A percentile compares a stretch with the other conserved stretches of the same genome.
phyloP scores from a whole-genome alignment of 2,329 filamentous ascomycete species.

The Penicillium concentricum region DNA sequence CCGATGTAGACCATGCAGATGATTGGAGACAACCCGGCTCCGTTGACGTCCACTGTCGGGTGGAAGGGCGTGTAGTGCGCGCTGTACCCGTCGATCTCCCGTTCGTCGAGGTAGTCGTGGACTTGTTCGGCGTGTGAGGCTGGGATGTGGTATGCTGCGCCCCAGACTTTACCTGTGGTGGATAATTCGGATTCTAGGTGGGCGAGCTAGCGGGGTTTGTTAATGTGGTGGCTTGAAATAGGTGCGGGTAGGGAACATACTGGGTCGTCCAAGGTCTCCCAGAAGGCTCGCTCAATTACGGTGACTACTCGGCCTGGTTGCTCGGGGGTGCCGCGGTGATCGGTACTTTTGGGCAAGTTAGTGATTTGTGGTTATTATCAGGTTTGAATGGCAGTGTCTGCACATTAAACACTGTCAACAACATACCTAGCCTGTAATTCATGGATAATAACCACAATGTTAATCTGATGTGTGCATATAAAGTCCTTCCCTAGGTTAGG shows the following conservation, averaged over 20 bases:
- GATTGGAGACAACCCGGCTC: constrained; percentile 34
- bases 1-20: constrained; percentile 86
- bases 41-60: background rate
- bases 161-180: constrained; percentile 68
- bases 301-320: constrained; percentile 90
- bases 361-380: background rate
- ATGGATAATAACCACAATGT: background rate
- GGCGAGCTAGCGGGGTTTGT: constrained; percentile 27
- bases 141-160: constrained; percentile 84
- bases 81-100: constrained; percentile 95
- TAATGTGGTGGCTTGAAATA: background rate
- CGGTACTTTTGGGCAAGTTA: constrained; percentile 61
- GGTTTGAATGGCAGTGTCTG: background rate
- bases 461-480: background rate
- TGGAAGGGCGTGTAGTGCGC: constrained; percentile 89
- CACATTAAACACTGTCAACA: background rate
- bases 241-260: constrained; percentile 34
- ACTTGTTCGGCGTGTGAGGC: constrained; percentile 73
- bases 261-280: constrained; percentile 71
- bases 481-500: too few species aligned
- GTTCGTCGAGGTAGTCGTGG: constrained; percentile 85
- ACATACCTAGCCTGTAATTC: constrained; percentile 33
- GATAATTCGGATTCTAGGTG: constrained; percentile 31
- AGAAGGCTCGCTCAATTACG: constrained; percentile 79
- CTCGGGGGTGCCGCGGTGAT: constrained; percentile 88